Base-by-base conservation (phyloP, 352 stramenopile species). In the Phytophthora foliorum region DNA sequence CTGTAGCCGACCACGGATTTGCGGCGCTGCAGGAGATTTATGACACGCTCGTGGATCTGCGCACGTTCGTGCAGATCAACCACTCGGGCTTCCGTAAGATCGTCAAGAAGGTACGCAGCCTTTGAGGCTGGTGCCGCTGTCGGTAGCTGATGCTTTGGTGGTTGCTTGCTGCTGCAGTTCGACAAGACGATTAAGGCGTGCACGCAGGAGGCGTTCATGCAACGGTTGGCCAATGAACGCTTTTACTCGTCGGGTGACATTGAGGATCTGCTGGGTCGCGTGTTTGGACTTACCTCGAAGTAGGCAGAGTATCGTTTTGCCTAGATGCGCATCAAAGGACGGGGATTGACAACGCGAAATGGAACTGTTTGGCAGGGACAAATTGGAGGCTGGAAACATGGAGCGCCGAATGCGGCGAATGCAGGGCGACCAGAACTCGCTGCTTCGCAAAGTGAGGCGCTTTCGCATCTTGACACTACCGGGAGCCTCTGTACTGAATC, bases 11-110 rank as follows among this genome's bases (percentile, higher is more conserved):
- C 45, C 84, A 90, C 38, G 85, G 87, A 3, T 96, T 95, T 76
- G 80, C 87, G 29, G 88, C 74, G 52, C 65, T 98, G 24, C 89
- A 97, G 58, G 89, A 97, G 29, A 90, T 96, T 51, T 98, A 97
- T 59, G 89, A 97, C 55, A 93, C 91, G 59, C 69, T 98, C 31
- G 86, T 96, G 64, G 91, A 96, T 41, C 63, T 98, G 48, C 83
- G 89, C n/a, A 93, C 78, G 38, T 98, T 95, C 62, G 91, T 97
- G 41, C 84, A 97, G 64, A 94, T 97, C 50, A 98, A 98, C 75
- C 83, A 94, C 75, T 96, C 90, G 59, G 92, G 92, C 25, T 97
- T 98, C 65, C 85, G 92, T 3, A 98, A 98, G 74, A 98, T 98
- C 49, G 91, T 98, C 41, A 98, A 98, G 73, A 98, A 96, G 84